These are phyloP conservation scores for Zygoascus ofunaensis DNA, from an alignment of 805 yeast genomes.

Conservation along the genomic window DNA sequence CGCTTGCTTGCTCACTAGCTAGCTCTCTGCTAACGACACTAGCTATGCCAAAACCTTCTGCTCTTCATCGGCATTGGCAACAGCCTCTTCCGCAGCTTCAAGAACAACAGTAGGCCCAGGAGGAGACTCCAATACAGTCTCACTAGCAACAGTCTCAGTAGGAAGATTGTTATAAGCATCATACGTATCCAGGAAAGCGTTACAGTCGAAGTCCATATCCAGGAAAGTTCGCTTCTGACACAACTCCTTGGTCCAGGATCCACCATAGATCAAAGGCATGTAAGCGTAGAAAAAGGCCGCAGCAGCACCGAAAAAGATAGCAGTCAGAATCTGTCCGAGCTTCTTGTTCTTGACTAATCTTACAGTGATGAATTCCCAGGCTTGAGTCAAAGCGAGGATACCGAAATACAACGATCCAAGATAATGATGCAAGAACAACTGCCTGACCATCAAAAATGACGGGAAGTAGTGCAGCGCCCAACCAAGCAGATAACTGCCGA, in stretches of 20 bases:
- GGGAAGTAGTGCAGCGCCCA: constrained; percentile 54
- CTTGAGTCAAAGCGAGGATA: constrained; percentile 63
- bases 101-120: constrained; percentile 3
- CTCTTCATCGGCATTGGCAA: too few relatives aligned
- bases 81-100: too few relatives aligned
- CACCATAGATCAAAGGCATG: constrained; percentile 70
- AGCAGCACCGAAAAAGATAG: constrained; percentile 40
- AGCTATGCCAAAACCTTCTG: too few relatives aligned
- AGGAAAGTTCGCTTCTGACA: constrained; percentile 55
- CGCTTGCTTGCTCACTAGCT: too few relatives aligned
- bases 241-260: constrained; percentile 62
- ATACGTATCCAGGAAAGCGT: constrained; percentile 33
- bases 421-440: constrained; percentile 87
- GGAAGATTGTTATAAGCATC: constrained; percentile 19
- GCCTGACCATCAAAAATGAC: constrained; percentile 77
- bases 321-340: constrained; percentile 39
- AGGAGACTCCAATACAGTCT: constrained; percentile 6
- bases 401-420: constrained; percentile 89
- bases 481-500: constrained; percentile 43
- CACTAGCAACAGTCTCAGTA: constrained; percentile 4
- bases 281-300: constrained; percentile 49
- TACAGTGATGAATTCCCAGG: constrained; percentile 28
- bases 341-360: constrained; percentile 32
- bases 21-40: too few relatives aligned
- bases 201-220: constrained; percentile 88